Percentiles rank a stretch among this genome's conserved stretches.
These are phyloP conservation scores for Hyparrhenia diplandra DNA, from an alignment of 176 grass and related monocot species.

Conservation along the genomic window DNA sequence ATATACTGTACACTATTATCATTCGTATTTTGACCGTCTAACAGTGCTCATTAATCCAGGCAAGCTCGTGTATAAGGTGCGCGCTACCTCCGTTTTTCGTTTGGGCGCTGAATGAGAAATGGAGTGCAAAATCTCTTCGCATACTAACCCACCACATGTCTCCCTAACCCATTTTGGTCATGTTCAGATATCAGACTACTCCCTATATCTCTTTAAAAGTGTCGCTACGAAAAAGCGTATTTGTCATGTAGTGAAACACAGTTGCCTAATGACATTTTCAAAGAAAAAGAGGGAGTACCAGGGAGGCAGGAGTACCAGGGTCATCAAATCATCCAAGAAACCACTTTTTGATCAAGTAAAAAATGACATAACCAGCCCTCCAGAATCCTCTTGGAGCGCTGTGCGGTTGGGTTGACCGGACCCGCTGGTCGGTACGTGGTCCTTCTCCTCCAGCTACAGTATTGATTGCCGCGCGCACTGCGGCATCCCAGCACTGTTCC, in stretches of 20 bases:
- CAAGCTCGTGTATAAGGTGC: slow-evolving; percentile 12
- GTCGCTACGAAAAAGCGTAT: too few relatives aligned
- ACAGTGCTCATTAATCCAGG: neutral
- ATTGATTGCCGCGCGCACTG: neutral
- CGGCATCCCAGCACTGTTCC: neutral
- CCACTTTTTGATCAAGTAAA: neutral
- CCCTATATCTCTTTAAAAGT: too few relatives aligned
- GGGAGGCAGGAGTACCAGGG: too few relatives aligned
- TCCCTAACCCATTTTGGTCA: neutral
- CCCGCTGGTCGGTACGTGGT: neutral
- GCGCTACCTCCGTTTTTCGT: neutral
- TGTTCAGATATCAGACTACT: too few relatives aligned
- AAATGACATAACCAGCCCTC: neutral
- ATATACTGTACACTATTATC: neutral
- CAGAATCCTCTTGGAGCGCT: neutral
- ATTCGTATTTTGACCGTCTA: slow-evolving; percentile 10
- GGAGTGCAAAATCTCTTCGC: neutral
- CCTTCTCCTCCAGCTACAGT: neutral
- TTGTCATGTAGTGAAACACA: too few relatives aligned
- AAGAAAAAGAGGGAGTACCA: too few relatives aligned
- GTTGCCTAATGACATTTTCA: too few relatives aligned
- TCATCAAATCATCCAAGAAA: neutral
- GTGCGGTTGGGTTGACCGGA: neutral
- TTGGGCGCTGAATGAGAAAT: neutral
- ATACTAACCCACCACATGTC: neutral